Percentiles rank a stretch among this genome's conserved stretches.
These are phyloP conservation scores for Cladosporium austrohemisphaericum DNA, from an alignment of 2,329 filamentous ascomycete genomes.

Conservation along the genomic window DNA sequence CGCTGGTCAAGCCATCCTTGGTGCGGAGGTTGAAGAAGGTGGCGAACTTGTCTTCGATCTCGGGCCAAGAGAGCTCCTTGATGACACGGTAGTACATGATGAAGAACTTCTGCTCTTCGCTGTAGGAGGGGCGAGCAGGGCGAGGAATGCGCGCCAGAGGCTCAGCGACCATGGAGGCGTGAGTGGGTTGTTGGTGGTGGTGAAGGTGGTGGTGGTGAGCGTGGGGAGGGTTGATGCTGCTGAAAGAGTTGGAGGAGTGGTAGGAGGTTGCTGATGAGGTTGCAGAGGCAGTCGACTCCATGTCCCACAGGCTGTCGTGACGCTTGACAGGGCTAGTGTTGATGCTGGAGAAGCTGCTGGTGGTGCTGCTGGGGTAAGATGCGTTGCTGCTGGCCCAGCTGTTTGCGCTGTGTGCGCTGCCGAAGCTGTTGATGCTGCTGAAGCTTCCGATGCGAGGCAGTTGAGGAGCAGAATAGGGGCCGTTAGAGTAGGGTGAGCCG, in stretches of 20 bases:
- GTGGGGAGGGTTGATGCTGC: conserved; percentile 11
- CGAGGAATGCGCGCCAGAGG: conserved; percentile 20
- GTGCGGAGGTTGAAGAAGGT: conserved; percentile 21
- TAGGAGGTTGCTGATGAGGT: conserved; percentile 9
- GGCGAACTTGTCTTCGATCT: conserved; percentile 23
- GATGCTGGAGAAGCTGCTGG: conserved; percentile 14
- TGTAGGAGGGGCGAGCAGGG: conserved; percentile 30
- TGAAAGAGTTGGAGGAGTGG: conserved; percentile 13
- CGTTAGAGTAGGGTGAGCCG: conserved; percentile 12
- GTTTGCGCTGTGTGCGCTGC: conserved; percentile 10
- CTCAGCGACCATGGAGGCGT: conserved; percentile 3
- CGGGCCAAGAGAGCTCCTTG: conserved; percentile 29
- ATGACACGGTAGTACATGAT: conserved; percentile 28
- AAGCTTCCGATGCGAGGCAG: conserved; percentile 12
- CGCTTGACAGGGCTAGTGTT: conserved; percentile 12
- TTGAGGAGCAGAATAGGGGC: conserved; percentile 8
- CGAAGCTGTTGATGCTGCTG: conserved; percentile 14
- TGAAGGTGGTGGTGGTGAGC: conserved; percentile 7
- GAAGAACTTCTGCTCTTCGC: conserved; percentile 35
- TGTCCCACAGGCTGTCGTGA: conserved; percentile 11
- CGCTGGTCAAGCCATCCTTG: conserved; percentile 31
- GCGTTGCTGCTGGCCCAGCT: conserved; percentile 10
- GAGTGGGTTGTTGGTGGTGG: conserved; percentile 7
- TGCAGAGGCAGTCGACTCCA: background rate
- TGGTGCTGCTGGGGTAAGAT: conserved; percentile 9